Percentiles rank a stretch among this genome's conserved stretches.
phyloP scores from a whole-genome alignment of 306 rosid genomes.

The Calophaca sinica region DNA sequence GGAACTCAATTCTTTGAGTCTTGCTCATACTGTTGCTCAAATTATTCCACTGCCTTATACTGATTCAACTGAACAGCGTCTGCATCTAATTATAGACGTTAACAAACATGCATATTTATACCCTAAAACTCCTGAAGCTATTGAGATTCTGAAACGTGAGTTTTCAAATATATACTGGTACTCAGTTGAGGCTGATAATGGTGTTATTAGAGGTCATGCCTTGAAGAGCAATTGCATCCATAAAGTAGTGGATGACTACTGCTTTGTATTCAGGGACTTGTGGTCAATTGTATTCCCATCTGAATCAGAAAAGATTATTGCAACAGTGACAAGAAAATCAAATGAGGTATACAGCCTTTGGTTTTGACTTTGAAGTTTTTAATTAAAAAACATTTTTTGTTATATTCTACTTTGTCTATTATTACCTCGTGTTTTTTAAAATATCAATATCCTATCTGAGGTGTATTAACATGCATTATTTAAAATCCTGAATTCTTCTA shows the following conservation, averaged over 20 bases:
- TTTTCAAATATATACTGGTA: constrained; percentile 93
- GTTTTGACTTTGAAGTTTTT: background rate
- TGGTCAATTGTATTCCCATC: constrained; percentile 93
- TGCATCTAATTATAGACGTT: constrained; percentile 78
- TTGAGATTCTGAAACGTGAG: constrained; percentile 69
- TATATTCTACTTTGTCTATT: constrained; percentile 21
- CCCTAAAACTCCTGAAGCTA: constrained; percentile 88
- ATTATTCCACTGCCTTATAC: constrained; percentile 87
- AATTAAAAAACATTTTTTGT: constrained; percentile 14
- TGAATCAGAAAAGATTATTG: constrained; percentile 89
- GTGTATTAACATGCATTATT: constrained; percentile 20
- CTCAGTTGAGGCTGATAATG: constrained; percentile 78
- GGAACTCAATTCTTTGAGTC: constrained; percentile 67
- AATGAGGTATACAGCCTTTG: constrained; percentile 67
- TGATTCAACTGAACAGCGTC: constrained; percentile 89
- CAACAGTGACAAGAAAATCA: constrained; percentile 72
- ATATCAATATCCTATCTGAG: constrained; percentile 8
- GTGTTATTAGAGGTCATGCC: constrained; percentile 84
- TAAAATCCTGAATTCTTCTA: constrained; percentile 20
- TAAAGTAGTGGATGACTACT: constrained; percentile 64
- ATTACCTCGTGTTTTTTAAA: constrained; percentile 18
- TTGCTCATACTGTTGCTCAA: constrained; percentile 66
- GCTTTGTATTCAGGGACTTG: constrained; percentile 80
- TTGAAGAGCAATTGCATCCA: constrained; percentile 71
- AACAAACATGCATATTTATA: constrained; percentile 71